phyloP scores from a whole-genome alignment of 2,329 filamentous ascomycete genomes.

The Escovopsis sp. region DNA sequence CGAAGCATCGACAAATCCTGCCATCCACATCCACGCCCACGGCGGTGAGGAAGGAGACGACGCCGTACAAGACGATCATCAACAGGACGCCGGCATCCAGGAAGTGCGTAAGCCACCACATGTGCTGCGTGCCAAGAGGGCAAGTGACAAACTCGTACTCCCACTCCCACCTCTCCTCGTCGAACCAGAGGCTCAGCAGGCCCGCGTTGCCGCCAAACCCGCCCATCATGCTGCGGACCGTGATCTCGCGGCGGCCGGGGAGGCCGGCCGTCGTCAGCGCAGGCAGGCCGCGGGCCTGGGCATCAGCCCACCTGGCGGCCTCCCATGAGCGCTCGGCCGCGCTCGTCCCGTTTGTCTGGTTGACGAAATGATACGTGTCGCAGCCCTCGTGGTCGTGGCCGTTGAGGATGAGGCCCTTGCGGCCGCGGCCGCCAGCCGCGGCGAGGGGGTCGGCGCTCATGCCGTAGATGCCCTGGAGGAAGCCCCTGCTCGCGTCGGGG shows the following conservation, averaged over 20 bases:
- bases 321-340: conserved; percentile 34
- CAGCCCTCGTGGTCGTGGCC: conserved; percentile 95
- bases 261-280: conserved; percentile 18
- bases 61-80: conserved; percentile 13
- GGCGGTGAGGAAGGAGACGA: conserved; percentile 13
- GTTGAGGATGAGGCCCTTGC: conserved; percentile 68
- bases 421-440: conserved; percentile 46
- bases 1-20: conserved; percentile 5
- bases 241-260: conserved; percentile 71
- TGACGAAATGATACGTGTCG: conserved; percentile 72
- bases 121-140: conserved; percentile 68
- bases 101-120: conserved; percentile 87
- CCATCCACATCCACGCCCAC: conserved; percentile 23
- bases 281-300: conserved; percentile 25
- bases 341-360: conserved; percentile 36
- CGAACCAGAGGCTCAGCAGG: conserved; percentile 80
- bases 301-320: conserved; percentile 31
- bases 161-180: conserved; percentile 60
- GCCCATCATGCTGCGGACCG: conserved; percentile 97
- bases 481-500: conserved; percentile 51
- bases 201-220: conserved; percentile 87
- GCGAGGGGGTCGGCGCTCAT: conserved; percentile 49
- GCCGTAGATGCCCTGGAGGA: conserved; percentile 77
- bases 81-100: conserved; percentile 40
- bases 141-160: conserved; percentile 68